Evolutionary conservation across 371 early-diverging fungal species (phyloP).

Genomic region (Mortierella sp.): DNA sequence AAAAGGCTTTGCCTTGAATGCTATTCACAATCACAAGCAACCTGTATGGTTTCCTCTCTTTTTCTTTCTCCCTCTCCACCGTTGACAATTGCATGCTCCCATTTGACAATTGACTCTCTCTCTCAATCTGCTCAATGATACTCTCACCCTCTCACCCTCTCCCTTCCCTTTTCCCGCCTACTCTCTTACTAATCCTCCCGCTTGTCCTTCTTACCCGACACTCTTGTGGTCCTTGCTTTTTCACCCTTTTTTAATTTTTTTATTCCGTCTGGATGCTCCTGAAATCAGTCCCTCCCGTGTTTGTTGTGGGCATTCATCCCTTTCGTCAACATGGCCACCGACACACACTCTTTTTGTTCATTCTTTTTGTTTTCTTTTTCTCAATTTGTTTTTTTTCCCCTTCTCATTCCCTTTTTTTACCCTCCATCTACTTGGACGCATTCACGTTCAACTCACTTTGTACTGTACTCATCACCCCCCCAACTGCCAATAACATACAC

Average conservation of each 20-base stretch:
- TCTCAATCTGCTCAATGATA: background rate
- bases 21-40: too few relatives aligned
- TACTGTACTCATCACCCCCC: background rate
- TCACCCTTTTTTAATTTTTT: conserved; percentile 19
- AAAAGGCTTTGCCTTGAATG: too few relatives aligned
- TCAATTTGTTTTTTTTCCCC: background rate
- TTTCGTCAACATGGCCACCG: conserved; percentile 12
- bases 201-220: background rate
- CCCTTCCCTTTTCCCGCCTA: conserved; percentile 10
- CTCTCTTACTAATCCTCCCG: background rate
- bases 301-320: conserved; percentile 3
- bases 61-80: too few relatives aligned
- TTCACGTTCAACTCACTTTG: background rate
- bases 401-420: background rate
- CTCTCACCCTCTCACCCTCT: background rate
- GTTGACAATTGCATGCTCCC: too few relatives aligned
- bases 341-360: background rate
- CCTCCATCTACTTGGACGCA: background rate
- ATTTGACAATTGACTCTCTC: too few relatives aligned
- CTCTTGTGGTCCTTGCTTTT: background rate
- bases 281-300: conserved; percentile 29
- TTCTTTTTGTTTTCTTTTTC: background rate
- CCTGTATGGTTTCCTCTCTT: too few relatives aligned
- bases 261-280: conserved; percentile 22
- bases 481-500: background rate